phyloP scores from a whole-genome alignment of 202 grass and related monocot genomes.

The Zizania palustris region DNA sequence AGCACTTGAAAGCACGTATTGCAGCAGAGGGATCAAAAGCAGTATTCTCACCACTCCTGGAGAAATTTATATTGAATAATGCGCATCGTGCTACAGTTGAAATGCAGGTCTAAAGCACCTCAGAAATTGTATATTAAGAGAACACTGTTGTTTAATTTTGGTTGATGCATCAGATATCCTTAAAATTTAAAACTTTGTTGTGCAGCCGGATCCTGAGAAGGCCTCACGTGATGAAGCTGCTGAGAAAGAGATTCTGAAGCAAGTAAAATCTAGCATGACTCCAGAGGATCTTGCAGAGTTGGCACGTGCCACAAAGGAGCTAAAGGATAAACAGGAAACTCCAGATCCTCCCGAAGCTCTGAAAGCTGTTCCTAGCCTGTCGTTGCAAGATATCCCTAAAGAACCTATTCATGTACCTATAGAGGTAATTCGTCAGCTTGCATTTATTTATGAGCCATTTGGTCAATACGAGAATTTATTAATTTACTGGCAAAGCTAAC shows the following conservation, averaged over 20 bases:
- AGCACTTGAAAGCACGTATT: conserved; percentile 88
- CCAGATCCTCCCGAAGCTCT: conserved; percentile 99
- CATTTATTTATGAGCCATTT: conserved; percentile 18
- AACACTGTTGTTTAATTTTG: not conserved
- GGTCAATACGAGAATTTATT: conserved; percentile 11
- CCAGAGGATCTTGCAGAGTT: conserved; percentile 92
- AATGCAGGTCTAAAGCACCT: conserved; percentile 75
- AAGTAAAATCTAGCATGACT: conserved; percentile 87
- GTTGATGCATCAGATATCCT: conserved; percentile 19
- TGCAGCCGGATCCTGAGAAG: conserved; percentile 96
- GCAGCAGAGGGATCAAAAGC: conserved; percentile 83
- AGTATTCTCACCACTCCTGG: conserved; percentile 88
- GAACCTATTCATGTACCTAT: conserved; percentile 79
- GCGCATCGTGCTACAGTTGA: conserved; percentile 82
- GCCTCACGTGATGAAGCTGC: conserved; percentile 79
- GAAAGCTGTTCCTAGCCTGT: conserved; percentile 79
- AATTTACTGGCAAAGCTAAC: conserved; percentile 27
- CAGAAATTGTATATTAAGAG: conserved; percentile 11
- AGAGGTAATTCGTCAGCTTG: conserved; percentile 60
- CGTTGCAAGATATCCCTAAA: conserved; percentile 90
- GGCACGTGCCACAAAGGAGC: conserved; percentile 80
- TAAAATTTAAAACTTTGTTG: conserved; percentile 32
- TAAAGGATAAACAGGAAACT: conserved; percentile 96
- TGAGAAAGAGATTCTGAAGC: conserved; percentile 85
- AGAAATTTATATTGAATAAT: conserved; percentile 92